Base-by-base conservation (phyloP, 306 rosid genomes). In the Cucurbita argyrosperma region DNA sequence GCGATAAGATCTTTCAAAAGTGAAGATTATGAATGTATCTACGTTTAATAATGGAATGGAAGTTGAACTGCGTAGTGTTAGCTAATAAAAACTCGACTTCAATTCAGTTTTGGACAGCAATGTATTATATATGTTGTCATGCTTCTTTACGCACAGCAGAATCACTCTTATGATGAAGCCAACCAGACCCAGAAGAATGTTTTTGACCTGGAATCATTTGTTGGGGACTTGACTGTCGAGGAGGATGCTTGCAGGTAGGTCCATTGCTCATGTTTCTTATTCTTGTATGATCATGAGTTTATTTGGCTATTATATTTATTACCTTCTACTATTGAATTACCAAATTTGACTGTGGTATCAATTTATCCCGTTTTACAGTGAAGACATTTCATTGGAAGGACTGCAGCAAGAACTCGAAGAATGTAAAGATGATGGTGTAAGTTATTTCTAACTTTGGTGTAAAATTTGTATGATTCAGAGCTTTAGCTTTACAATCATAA, bases 321-420 rank as follows among this genome's bases (percentile, higher is more conserved):
- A 47, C 59, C 23, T 70, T 14, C 26, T 70, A 13, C 45, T 8
- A 5, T 49, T 30, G 59, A 5, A 30, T 35, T 50, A 26, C 43
- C 43, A 35, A 67, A 68, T n/a, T 68, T 69, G 13, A 49, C 2
- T 4, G 4, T 12, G 14, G 21, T 26, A 46, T 69, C 7, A 49
- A 69, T 47, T 69, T 70, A 46, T 50, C 21, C 71, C 79, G 8
- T 71, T 75, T 61, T 78, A 79, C 85, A 90, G 98, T 18, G 95
- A 86, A 63, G 97, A 90, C 74, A 77, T 90, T 59, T 89, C 97
- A 5, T 78, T 94, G 88, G 97, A 94, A 74, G 98, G 98, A 62
- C 84, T 94, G 15, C 87, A 94, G 76, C 89, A 89, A 85, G 98
- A 94, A 80, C 85, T 94, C 8, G 97, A 94, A 80, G 97, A 94